Conservation (phyloP, 1,284 basidiomycete species). For the Trametes versicolor region DNA sequence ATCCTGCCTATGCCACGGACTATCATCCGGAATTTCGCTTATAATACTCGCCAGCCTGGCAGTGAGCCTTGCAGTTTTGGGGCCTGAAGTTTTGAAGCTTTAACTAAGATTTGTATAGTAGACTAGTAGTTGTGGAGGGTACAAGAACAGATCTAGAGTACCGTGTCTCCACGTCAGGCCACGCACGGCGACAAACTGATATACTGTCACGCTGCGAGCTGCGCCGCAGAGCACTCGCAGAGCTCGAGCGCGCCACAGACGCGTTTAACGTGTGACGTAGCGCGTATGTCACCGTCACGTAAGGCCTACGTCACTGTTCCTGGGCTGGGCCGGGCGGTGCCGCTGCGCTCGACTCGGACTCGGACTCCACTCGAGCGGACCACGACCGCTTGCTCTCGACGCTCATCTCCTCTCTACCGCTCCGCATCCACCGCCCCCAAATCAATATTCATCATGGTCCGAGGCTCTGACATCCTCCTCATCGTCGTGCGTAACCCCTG, state of each 20-base stretch:
- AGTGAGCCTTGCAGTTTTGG: too few species aligned
- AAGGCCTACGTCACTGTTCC: constrained; percentile 11
- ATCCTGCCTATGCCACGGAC: too few species aligned
- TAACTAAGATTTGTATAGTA: too few species aligned
- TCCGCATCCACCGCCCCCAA: neutral
- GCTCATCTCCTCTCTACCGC: neutral
- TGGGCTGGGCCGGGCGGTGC: constrained; percentile 4
- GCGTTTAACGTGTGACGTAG: constrained; percentile 23
- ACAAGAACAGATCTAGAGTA: too few species aligned
- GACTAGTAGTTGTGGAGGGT: too few species aligned
- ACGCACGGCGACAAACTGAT: too few species aligned
- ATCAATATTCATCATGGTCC: constrained; percentile 21
- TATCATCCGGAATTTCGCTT: too few species aligned
- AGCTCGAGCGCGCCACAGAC: neutral
- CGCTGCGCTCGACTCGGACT: neutral
- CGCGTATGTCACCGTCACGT: constrained; percentile 11
- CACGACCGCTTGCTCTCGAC: neutral
- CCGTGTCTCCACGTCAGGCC: too few species aligned
- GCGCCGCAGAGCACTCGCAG: too few species aligned
- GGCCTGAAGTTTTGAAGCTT: too few species aligned
- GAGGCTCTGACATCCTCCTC: constrained; percentile 42
- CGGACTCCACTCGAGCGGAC: neutral
- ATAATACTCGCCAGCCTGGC: too few species aligned
- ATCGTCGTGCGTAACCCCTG: constrained; percentile 40
- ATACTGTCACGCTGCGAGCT: neutral